Evolutionary conservation across 2,329 filamentous ascomycete species (phyloP).

Genomic region (Immersiporthe knoxdaviesiana): DNA sequence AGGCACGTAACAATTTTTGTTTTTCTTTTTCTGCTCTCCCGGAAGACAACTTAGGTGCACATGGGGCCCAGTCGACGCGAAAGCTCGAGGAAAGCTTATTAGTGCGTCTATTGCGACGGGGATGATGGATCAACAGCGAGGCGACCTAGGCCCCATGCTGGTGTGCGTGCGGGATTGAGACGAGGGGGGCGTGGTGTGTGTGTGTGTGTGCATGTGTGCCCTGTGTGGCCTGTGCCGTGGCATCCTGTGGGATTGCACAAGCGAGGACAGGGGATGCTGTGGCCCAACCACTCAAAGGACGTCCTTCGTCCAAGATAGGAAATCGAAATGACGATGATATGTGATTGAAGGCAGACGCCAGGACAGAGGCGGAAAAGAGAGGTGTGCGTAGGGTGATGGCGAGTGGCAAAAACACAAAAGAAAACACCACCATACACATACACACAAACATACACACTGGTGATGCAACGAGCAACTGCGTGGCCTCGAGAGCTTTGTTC

Average conservation of each 20-base stretch:
- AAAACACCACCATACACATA: background rate
- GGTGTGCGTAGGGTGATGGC: background rate
- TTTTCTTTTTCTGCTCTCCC: conserved; percentile 48
- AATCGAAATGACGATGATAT: conserved; percentile 22
- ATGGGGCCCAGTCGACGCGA: conserved; percentile 41
- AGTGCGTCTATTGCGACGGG: conserved; percentile 30
- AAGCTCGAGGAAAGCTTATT: conserved; percentile 43
- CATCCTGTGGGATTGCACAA: conserved; percentile 28
- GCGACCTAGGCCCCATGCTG: conserved; percentile 18
- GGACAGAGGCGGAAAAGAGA: background rate
- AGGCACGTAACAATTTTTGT: conserved; percentile 35
- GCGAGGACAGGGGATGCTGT: conserved; percentile 28
- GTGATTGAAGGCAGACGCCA: background rate
- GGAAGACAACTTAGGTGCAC: conserved; percentile 12
- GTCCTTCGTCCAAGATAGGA: conserved; percentile 23
- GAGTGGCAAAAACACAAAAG: background rate
- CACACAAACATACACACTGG: conserved; percentile 4
- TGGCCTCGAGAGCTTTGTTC: background rate
- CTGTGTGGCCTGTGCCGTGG: conserved; percentile 21
- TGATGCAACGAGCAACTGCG: background rate
- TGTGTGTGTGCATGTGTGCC: background rate
- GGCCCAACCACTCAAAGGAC: conserved; percentile 26
- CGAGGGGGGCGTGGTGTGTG: conserved; percentile 21
- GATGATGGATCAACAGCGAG: conserved; percentile 27
- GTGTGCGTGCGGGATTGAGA: conserved; percentile 13